Evolutionary conservation across 768 basidiomycete species (phyloP), one percentile per base, ranked within the genome.

Genomic region (Mycena chlorophos): DNA sequence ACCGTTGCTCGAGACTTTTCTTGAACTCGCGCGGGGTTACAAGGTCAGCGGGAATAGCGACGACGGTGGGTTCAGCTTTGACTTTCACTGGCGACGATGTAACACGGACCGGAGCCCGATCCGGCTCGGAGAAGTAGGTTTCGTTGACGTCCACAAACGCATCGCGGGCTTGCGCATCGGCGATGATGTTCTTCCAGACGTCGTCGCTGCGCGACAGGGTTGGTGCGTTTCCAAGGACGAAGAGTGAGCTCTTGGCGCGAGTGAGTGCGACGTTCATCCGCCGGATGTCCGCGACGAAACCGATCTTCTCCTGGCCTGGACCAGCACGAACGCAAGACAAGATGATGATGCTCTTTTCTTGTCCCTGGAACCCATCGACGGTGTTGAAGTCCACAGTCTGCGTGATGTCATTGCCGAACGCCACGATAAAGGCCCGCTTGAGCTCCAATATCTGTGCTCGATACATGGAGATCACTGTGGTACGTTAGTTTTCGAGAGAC

Each of bases 231-330:
- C 97, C 97, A 27, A 99, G 78, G 52, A 99, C 86, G 70, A 94
- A 99, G 2, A 99, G 73, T 10, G 96, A 97, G 5, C 93, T 93
- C 65, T 89, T 91, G 2, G 96, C 93, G 63, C 97, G 86, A n/a
- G 96, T 99, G 23, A 99, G 74, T 26, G 95, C 95, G n/a, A 99
- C 96, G 70, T 99, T 98, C 91, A 98, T 96, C 40, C 96, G 87
- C 40, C 95, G 86, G 20, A 79, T 69, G 69, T 96, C 90, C 85
- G 85, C 81, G 64, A 98, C 80, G 77, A 98, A 98, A 55, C 97
- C 97, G 52, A 98, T 84, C 0, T 76, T 83, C 54, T 82, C 79
- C 19, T 93, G 69, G n/a, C 89, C 87, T 17, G 91, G 86, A 4
- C 97, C 94, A 10, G 94, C 90, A 59, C 97, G 85, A 19, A 98